Percentiles rank a stretch among this genome's conserved stretches.
Evolutionary conservation across 805 yeast species (phyloP).

Genomic region (Lipomyces kockii): DNA sequence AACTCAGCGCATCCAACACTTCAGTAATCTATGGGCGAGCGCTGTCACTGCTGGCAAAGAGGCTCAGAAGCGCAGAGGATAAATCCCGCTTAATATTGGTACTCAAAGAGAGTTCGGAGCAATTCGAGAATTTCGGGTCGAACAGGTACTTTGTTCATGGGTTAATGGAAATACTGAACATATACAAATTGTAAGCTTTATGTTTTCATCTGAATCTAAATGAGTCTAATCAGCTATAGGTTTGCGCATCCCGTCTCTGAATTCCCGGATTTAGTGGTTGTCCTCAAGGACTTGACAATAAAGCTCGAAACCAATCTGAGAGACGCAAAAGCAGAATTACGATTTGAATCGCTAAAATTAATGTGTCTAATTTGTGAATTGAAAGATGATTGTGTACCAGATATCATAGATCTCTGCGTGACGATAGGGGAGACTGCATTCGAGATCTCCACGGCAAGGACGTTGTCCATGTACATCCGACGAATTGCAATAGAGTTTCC

Average conservation of each 20-base stretch:
- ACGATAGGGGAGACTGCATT: constrained; percentile 75
- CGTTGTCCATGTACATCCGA: constrained; percentile 70
- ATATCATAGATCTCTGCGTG: constrained; percentile 55
- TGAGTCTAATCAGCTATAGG: not conserved
- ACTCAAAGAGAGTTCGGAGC: not conserved
- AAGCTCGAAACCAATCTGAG: constrained; percentile 9
- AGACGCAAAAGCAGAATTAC: constrained; percentile 11
- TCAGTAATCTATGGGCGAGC: constrained; percentile 15
- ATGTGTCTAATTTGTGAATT: constrained; percentile 46
- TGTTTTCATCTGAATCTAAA: not conserved
- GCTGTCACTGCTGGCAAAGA: constrained; percentile 12
- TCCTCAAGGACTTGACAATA: not conserved
- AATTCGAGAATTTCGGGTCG: constrained; percentile 4
- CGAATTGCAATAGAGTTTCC: constrained; percentile 37
- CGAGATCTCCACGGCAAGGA: constrained; percentile 71
- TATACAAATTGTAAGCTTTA: not conserved
- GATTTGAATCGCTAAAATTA: constrained; percentile 39
- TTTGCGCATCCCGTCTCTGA: not conserved
- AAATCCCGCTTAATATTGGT: not conserved
- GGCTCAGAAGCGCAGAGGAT: not conserved
- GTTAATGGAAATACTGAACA: not conserved
- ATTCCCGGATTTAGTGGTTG: not conserved
- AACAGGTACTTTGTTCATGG: constrained; percentile 10
- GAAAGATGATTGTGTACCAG: constrained; percentile 46
- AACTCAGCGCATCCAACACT: not conserved